These are phyloP conservation scores for Candida yuanshanica DNA, from an alignment of 805 yeast genomes.

Conservation along the genomic window DNA sequence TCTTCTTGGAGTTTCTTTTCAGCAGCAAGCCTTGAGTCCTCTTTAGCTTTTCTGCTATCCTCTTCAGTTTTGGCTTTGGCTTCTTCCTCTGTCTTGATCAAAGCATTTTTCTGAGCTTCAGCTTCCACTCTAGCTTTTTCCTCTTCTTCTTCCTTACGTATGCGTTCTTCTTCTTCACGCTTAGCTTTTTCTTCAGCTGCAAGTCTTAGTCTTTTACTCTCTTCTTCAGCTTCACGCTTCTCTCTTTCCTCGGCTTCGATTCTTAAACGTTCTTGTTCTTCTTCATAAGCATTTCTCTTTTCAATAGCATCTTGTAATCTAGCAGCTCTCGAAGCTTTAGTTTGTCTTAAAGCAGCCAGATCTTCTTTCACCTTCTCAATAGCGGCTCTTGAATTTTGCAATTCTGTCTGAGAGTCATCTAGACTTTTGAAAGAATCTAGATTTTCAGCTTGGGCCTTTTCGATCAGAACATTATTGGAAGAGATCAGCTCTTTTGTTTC, in stretches of 20 bases:
- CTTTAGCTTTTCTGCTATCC: conserved; percentile 6
- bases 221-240: conserved; percentile 12
- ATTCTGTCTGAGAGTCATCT: conserved; percentile 13
- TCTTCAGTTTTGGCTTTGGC: conserved; percentile 6
- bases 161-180: conserved; percentile 12
- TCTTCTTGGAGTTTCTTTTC: conserved; percentile 3
- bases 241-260: conserved; percentile 13
- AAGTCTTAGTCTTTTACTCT: conserved; percentile 78
- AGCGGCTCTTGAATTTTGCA: conserved; percentile 12
- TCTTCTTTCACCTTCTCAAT: conserved; percentile 16
- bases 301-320: conserved; percentile 20
- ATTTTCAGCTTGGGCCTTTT: conserved; percentile 12
- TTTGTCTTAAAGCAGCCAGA: conserved; percentile 18
- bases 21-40: conserved; percentile 3
- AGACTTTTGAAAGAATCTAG: conserved; percentile 8
- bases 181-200: conserved; percentile 68
- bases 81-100: conserved; percentile 9
- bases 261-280: conserved; percentile 12
- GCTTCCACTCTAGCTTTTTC: conserved; percentile 11
- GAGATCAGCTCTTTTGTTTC: conserved; percentile 14
- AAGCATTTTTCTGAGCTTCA: conserved; percentile 5
- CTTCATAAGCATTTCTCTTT: conserved; percentile 20
- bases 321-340: conserved; percentile 14
- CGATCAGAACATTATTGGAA: conserved; percentile 15
- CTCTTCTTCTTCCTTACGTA: conserved; percentile 3